phyloP scores from a whole-genome alignment of 768 basidiomycete genomes.

The Serendipita sp. region DNA sequence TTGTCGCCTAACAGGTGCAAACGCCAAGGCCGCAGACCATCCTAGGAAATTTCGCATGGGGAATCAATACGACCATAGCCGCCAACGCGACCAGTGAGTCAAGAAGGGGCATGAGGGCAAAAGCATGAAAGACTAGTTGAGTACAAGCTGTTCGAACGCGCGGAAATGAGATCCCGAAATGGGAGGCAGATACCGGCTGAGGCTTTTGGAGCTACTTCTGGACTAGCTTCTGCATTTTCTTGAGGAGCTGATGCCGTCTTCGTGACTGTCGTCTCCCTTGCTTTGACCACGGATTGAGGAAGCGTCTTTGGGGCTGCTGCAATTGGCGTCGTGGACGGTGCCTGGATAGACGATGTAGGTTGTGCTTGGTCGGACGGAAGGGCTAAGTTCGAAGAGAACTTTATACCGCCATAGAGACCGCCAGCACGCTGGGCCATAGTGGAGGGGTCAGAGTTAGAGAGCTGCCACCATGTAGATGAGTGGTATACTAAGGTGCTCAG shows the following conservation, averaged over 20 bases:
- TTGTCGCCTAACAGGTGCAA: conserved; percentile 62
- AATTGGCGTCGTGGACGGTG: conserved; percentile 12
- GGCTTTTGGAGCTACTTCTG: neutral
- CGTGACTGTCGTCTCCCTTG: conserved; percentile 27
- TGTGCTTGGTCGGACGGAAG: conserved; percentile 19
- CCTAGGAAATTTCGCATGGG: conserved; percentile 26
- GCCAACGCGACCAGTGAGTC: conserved; percentile 11
- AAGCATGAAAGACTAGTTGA: conserved; percentile 8
- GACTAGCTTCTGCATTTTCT: conserved; percentile 37
- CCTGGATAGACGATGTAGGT: conserved; percentile 14
- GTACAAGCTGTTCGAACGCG: conserved; percentile 6
- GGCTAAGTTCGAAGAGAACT: conserved; percentile 56
- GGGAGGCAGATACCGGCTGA: conserved; percentile 4
- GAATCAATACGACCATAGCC: neutral
- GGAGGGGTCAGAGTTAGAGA: neutral
- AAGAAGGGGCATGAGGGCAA: neutral
- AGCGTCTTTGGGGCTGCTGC: conserved; percentile 17
- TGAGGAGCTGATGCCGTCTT: conserved; percentile 28
- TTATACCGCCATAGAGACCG: conserved; percentile 74
- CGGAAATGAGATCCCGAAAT: conserved; percentile 3
- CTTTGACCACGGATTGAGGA: conserved; percentile 14
- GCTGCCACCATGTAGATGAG: too few species aligned
- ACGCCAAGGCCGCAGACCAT: conserved; percentile 82
- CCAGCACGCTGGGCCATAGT: conserved; percentile 34
- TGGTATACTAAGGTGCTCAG: too few species aligned